phyloP scores from a whole-genome alignment of 805 yeast genomes.

The Ogataea methanolica region DNA sequence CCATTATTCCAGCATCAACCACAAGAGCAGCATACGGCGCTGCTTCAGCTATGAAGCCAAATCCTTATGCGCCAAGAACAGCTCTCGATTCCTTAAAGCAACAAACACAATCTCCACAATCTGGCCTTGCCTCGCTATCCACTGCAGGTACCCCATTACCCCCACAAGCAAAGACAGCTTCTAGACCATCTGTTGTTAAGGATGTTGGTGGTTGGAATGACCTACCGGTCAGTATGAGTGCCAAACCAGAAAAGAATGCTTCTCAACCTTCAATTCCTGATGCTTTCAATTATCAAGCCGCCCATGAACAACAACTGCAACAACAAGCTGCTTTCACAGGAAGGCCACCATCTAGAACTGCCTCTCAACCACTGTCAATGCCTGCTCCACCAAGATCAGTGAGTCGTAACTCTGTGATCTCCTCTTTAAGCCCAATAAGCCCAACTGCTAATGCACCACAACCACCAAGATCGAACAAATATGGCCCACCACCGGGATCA shows the following conservation, averaged over 20 bases:
- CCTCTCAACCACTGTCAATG: constrained; percentile 27
- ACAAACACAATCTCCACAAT: constrained; percentile 16
- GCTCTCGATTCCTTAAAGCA: constrained; percentile 30
- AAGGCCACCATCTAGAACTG: constrained; percentile 21
- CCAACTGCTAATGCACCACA: constrained; percentile 1
- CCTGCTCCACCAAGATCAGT: constrained; percentile 29
- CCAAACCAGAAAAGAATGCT: constrained; percentile 24
- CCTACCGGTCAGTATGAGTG: constrained; percentile 44
- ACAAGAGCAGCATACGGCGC: neutral
- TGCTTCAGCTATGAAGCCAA: constrained; percentile 5
- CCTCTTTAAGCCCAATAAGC: constrained; percentile 14
- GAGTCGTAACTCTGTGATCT: constrained; percentile 16
- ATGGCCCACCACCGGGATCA: constrained; percentile 11
- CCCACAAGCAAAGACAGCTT: constrained; percentile 24
- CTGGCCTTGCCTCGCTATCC: constrained; percentile 7
- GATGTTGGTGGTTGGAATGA: constrained; percentile 73
- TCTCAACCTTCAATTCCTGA: constrained; percentile 23
- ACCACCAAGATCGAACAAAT: constrained; percentile 16
- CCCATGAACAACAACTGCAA: constrained; percentile 14
- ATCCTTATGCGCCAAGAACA: constrained; percentile 33
- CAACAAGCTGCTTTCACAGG: constrained; percentile 8
- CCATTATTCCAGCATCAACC: constrained; percentile 11
- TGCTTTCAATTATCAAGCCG: constrained; percentile 20
- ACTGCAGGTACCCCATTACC: constrained; percentile 17
- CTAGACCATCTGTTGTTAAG: constrained; percentile 30